phyloP scores from a whole-genome alignment of 169 alveolate species.

The Plasmodium yoelii region DNA sequence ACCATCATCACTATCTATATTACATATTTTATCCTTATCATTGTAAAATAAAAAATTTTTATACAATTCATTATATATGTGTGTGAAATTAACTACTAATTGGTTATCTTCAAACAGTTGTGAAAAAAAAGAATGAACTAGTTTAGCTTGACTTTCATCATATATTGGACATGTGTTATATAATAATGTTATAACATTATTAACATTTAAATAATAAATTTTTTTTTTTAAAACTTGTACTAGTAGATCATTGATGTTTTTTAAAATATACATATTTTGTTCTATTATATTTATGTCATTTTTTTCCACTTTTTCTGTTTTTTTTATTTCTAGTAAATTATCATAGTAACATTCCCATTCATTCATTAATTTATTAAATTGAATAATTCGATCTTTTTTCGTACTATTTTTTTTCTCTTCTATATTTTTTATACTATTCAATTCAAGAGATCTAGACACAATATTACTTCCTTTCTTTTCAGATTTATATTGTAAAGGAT shows the following conservation, averaged over 20 bases:
- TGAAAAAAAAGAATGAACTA: slow-evolving; percentile 12
- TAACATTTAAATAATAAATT: slow-evolving; percentile 28
- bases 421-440: no score
- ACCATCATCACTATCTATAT: background rate
- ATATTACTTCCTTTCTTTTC: no score
- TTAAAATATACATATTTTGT: slow-evolving; percentile 5
- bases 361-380: no score
- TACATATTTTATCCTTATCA: background rate
- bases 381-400: background rate
- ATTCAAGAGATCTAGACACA: no score
- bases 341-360: no score
- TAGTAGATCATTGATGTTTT: slow-evolving; percentile 12
- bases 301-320: background rate
- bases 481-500: no score
- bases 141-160: slow-evolving; percentile 7
- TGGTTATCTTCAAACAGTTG: slow-evolving; percentile 39
- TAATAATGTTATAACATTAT: slow-evolving; percentile 29
- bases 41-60: slow-evolving; percentile 7
- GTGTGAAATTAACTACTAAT: slow-evolving; percentile 13
- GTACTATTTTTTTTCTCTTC: background rate
- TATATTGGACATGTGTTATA: slow-evolving; percentile 58
- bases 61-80: slow-evolving; percentile 20
- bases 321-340: background rate
- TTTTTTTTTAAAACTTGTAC: slow-evolving; percentile 18
- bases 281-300: background rate